Conservation (phyloP, 139 green algal genomes). For the Tetratostichococcus sp. region DNA sequence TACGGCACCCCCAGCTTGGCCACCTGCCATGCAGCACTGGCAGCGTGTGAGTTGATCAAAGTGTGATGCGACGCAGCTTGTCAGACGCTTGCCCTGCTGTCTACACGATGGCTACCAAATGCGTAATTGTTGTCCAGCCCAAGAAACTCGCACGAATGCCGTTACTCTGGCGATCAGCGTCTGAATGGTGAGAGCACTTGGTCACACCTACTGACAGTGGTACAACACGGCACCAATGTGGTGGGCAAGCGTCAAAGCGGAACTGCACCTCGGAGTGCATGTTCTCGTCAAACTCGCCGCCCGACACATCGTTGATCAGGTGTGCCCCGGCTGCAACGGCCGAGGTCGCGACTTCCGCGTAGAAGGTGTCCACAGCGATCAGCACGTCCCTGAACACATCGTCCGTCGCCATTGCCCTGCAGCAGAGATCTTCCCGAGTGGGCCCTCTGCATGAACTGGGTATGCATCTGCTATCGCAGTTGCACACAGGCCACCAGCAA, state of each 20-base stretch:
- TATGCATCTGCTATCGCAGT: too few relatives aligned
- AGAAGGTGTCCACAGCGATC: conserved; percentile 93
- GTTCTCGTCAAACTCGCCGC: conserved; percentile 63
- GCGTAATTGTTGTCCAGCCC: too few relatives aligned
- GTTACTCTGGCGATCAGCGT: too few relatives aligned
- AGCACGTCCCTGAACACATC: conserved; percentile 31
- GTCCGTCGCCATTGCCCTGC: conserved; percentile 28
- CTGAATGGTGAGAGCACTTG: too few relatives aligned
- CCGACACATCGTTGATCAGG: conserved; percentile 96
- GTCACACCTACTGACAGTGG: too few relatives aligned
- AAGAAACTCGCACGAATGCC: too few relatives aligned
- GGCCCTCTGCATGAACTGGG: too few relatives aligned
- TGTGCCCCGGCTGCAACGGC: conserved; percentile 76
- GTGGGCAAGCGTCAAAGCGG: not conserved
- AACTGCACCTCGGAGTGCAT: conserved; percentile 64
- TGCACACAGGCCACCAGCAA: too few relatives aligned
- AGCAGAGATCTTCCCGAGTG: not conserved
- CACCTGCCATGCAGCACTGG: conserved; percentile 38
- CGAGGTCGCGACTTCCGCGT: conserved; percentile 64
- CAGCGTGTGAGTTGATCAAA: not conserved
- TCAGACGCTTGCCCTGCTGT: too few relatives aligned
- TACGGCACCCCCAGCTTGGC: conserved; percentile 78
- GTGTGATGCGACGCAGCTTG: too few relatives aligned
- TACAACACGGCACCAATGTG: too few relatives aligned
- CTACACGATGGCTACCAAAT: too few relatives aligned